Percentiles rank a stretch among this genome's conserved stretches.
Evolutionary conservation across 768 basidiomycete genomes (phyloP).

Genomic region (Lactifluus pinguis): DNA sequence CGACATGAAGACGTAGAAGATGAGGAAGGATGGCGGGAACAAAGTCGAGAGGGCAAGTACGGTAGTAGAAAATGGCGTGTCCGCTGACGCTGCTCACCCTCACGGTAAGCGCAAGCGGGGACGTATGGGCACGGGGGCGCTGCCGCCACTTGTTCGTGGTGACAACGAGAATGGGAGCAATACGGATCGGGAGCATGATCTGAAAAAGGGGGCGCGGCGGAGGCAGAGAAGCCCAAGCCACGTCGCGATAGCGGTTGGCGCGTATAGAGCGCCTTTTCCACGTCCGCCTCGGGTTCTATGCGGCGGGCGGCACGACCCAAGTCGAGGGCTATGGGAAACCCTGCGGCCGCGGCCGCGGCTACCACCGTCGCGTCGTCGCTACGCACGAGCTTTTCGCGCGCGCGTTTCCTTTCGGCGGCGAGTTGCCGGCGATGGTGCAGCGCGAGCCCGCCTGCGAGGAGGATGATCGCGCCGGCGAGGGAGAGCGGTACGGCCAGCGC

Average conservation of each 20-base stretch:
- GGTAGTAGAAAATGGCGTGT: neutral
- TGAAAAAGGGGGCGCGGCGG: neutral
- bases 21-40: neutral
- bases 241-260: neutral
- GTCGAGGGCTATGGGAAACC: neutral
- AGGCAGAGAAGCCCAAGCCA: too few species aligned
- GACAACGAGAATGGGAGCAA: neutral
- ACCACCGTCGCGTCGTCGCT: neutral
- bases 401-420: slow-evolving; percentile 18
- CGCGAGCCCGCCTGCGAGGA: slow-evolving; percentile 22
- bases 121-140: neutral
- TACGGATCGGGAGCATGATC: neutral
- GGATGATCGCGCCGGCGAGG: slow-evolving; percentile 25
- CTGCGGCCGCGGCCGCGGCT: neutral
- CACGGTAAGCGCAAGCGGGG: neutral
- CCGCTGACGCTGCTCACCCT: slow-evolving; percentile 5
- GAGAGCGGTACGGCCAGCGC: slow-evolving; percentile 30
- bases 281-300: neutral
- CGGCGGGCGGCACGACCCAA: neutral
- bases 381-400: slow-evolving; percentile 3
- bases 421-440: slow-evolving; percentile 25
- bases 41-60: neutral
- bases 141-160: neutral
- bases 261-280: slow-evolving; percentile 17
- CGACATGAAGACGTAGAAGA: neutral